phyloP scores from a whole-genome alignment of 768 basidiomycete species.

The Leccinum rimulosum region DNA sequence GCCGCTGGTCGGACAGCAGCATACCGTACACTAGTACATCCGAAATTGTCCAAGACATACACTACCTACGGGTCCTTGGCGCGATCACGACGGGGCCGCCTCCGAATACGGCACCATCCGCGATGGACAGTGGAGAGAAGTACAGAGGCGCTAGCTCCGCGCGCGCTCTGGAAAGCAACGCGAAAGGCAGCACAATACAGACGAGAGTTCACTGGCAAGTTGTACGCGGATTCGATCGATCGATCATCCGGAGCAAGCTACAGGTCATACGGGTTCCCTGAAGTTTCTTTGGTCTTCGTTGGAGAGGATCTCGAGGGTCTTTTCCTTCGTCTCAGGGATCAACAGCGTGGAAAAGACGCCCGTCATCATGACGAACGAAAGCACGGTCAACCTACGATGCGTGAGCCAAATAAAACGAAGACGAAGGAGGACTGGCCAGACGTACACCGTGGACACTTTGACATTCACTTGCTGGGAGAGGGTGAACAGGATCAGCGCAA shows the following conservation, averaged over 20 bases:
- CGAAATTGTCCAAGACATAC: not conserved
- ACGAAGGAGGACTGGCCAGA: not conserved
- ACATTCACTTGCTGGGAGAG: not conserved
- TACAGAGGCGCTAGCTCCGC: not conserved
- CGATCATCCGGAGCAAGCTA: not conserved
- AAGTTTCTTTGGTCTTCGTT: conserved; percentile 41
- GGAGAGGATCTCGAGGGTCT: conserved; percentile 62
- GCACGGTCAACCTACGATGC: conserved; percentile 50
- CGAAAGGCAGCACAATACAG: not conserved
- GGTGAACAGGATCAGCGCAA: conserved; percentile 53
- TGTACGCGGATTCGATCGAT: not conserved
- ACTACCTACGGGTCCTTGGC: not conserved
- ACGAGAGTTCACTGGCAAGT: not conserved
- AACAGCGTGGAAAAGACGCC: conserved; percentile 76
- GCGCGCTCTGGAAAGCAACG: not conserved
- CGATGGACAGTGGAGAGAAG: not conserved
- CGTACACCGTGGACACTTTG: not conserved
- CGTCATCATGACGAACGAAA: conserved; percentile 80
- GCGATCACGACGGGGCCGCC: not conserved
- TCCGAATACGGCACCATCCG: not conserved
- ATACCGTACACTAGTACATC: not conserved
- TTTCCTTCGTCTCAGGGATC: conserved; percentile 68
- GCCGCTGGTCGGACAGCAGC: not conserved
- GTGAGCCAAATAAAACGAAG: not conserved
- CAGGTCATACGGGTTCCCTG: not conserved